Conservation (phyloP, 208 protist species). For the Leishmania lainsoni region DNA sequence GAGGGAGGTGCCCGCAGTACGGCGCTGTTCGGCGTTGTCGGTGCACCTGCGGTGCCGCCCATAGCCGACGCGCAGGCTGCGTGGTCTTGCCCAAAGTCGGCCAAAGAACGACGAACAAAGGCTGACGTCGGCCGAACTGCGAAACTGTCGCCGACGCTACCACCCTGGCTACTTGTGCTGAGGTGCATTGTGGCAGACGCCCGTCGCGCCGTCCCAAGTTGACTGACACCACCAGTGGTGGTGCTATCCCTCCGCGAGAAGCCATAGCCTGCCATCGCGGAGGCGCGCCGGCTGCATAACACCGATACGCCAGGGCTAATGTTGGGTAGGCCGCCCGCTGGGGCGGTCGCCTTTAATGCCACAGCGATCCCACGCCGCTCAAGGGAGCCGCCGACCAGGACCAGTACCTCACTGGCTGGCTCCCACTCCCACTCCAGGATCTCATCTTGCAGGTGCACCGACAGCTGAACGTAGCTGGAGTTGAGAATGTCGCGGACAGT, state of each 20-base stretch:
- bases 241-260: not conserved
- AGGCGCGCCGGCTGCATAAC: not conserved
- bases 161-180: not conserved
- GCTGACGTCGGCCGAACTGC: not conserved
- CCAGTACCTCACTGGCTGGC: conserved; percentile 63
- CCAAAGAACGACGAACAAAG: not conserved
- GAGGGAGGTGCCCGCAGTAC: not conserved
- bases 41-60: not conserved
- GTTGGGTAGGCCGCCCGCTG: not conserved
- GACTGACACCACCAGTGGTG: not conserved
- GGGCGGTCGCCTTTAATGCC: conserved; percentile 7
- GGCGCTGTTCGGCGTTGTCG: not conserved
- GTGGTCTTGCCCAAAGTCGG: not conserved
- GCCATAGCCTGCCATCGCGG: not conserved
- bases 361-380: conserved; percentile 26
- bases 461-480: conserved; percentile 8
- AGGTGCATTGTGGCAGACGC: not conserved
- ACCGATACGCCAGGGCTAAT: not conserved
- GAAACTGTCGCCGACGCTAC: not conserved
- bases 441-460: conserved; percentile 52
- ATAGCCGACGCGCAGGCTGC: not conserved
- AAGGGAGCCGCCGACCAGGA: conserved; percentile 58
- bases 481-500: conserved; percentile 15
- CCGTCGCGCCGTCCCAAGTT: not conserved
- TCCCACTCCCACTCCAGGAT: conserved; percentile 67